Base-by-base conservation (phyloP, 2,329 filamentous ascomycete species). In the Zasmidium cellare region DNA sequence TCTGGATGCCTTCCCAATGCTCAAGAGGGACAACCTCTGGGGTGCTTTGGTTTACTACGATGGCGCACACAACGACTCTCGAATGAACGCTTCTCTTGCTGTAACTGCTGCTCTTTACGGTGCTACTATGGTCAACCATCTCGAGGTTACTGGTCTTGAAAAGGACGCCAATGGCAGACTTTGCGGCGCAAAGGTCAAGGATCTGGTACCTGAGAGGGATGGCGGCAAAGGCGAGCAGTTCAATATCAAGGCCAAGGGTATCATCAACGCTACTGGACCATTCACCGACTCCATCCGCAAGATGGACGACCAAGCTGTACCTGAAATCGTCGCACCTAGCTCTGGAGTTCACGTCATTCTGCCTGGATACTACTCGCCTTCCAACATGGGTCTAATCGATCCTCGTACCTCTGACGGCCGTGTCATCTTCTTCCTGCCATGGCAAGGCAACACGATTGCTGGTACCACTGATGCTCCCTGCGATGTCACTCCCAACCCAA, bases 361-460 rank as follows among this genome's bases (percentile, higher is more conserved):
- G 2, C 91, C 91, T 20, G 91, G 91, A 49, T 96, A 94, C 78
- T 94, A 89, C 79, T 90, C 87, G 67, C 91, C 91, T 46, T 83
- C 87, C 19, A 88, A 92, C 70, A 94, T 96, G 90, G 91, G 91
- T 60, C 81, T 96, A 44, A 90, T 96, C 67, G 91, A 96, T 69
- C 91, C 91, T 3, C 86, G 86, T 44, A 94, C 91, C 1, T 96
- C 91, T 1, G 91, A 96, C 70, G 91, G 91, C 19, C 85, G 91
- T 72, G 91, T 96, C 51, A 93, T 96, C 70, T 96, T 96, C 84
- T 96, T 96, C 82, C 81, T 96, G 44, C 91, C 91, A 20, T 96
- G 91, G 91, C 91, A 96, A 77, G 91, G 91, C 50, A 94, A 94
- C 77, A 96, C 91, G 14, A 94, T 96, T 70, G 91, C 91, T 47